Conservation (phyloP, 2,329 filamentous ascomycete genomes). For the Cercospora sp. region DNA sequence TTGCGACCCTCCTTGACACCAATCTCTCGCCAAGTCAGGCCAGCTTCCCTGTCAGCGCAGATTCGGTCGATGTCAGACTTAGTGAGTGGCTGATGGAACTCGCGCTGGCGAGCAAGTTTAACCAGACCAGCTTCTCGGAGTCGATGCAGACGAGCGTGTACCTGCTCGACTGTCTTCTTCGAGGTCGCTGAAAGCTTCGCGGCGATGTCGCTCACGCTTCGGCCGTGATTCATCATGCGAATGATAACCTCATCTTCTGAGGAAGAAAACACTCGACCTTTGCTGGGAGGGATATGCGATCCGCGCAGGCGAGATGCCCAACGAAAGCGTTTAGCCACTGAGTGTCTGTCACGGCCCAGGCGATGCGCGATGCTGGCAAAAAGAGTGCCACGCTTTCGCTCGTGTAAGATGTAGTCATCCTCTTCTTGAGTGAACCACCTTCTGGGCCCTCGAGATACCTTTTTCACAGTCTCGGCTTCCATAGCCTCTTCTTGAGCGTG, state of each 20-base stretch:
- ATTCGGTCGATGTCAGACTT: background rate
- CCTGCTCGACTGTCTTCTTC: background rate
- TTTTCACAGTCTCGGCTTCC: too few relatives aligned
- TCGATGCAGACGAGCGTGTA: background rate
- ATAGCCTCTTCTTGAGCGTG: background rate
- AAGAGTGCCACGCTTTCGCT: background rate
- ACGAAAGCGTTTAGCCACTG: background rate
- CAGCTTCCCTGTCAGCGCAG: background rate
- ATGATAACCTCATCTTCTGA: background rate
- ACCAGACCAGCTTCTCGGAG: background rate
- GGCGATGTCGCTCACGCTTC: background rate
- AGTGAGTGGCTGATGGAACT: background rate
- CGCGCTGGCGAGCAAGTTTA: background rate
- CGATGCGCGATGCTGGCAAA: background rate
- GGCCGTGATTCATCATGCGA: background rate
- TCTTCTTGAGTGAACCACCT: background rate
- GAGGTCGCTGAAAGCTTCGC: background rate
- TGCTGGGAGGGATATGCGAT: background rate
- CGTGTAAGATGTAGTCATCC: background rate
- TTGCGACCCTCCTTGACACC: background rate
- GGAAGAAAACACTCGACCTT: background rate
- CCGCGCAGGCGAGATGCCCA: background rate
- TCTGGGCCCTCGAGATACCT: too few relatives aligned
- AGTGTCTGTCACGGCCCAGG: background rate
- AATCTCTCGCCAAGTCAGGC: background rate